Base-by-base conservation (phyloP, 345 rosid species). In the Eucalyptus sp. region DNA sequence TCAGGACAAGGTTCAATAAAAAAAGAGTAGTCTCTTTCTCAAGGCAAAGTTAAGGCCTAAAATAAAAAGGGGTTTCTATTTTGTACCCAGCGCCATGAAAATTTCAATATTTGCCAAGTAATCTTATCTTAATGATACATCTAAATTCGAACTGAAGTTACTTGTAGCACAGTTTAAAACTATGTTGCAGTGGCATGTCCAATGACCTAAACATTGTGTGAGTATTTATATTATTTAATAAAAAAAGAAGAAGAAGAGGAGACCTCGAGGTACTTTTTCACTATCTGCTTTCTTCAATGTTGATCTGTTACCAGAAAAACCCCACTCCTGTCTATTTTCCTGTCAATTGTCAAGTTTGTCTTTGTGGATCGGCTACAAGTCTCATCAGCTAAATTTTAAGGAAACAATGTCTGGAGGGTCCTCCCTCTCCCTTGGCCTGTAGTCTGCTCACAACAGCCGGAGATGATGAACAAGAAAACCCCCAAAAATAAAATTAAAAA, bases 1-100 rank as follows among this genome's bases (percentile, higher is more conserved):
- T 76, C 84, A 20, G 84, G 84, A 76, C 84, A 76, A 76, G 84
- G 84, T 76, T 76, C 84, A 41, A 76, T 76, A 76, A 76, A 76
- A 41, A 41, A 76, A 22, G 84, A 76, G 48, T 3, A 41, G 48
- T 76, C 84, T 76, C 84, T 41, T 76, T 76, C 84, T 76, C 84
- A 41, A 76, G 84, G 48, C 84, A 76, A 43, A 41, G 84, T 41
- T 41, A 76, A 20, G 84, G 48, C 84, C 84, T 76, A 41, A 76
- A 41, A 41, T 9, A 20, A 37, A 76, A 20, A 11, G 83, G 83
- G 48, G 27, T 76, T 76, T 37, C 48, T 41, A 41, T 76, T 76
- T 76, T 11, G 48, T 22, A 22, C 84, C 29, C 16, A 22, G 27
- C 5, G 29, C 4, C 2, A 6, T 5, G 48, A 76, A 76, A 37